These are phyloP conservation scores for Spongiforma sp. DNA, from an alignment of 1,284 basidiomycete species.

Conservation along the genomic window DNA sequence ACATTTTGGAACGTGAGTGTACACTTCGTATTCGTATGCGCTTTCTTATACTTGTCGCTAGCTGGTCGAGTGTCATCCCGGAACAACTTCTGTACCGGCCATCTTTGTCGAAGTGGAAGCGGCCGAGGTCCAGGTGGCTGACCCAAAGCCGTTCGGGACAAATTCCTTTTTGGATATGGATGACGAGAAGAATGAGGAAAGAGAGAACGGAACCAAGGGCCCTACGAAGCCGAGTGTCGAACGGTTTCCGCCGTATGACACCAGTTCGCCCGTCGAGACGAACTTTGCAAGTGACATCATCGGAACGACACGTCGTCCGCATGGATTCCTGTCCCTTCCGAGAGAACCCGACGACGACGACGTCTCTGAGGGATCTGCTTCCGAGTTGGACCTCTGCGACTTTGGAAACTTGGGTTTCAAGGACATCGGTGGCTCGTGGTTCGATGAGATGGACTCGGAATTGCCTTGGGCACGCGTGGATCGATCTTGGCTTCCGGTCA, in stretches of 20 bases:
- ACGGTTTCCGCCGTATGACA: constrained; percentile 26
- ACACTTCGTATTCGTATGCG: fast-evolving
- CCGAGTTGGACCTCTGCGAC: background rate
- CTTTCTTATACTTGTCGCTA: background rate
- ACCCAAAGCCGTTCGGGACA: constrained; percentile 10
- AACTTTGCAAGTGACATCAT: constrained; percentile 24
- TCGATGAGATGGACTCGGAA: too few relatives aligned
- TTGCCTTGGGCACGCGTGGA: too few relatives aligned
- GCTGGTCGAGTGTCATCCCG: constrained; percentile 26
- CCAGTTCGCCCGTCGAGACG: constrained; percentile 6
- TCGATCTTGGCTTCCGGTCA: too few relatives aligned
- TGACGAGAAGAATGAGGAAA: constrained; percentile 6
- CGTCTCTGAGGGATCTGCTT: background rate
- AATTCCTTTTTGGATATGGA: constrained; percentile 24
- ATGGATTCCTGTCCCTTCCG: constrained; percentile 17
- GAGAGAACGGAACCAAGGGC: background rate
- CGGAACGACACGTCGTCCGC: constrained; percentile 16
- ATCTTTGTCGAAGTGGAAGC: constrained; percentile 32
- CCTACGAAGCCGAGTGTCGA: background rate
- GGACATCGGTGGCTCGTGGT: too few relatives aligned
- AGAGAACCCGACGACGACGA: background rate
- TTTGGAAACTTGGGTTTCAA: too few relatives aligned
- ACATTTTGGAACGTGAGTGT: constrained; percentile 28
- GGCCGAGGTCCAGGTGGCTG: background rate
- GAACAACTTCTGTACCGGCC: constrained; percentile 19